Base-by-base conservation (phyloP, 2,329 filamentous ascomycete genomes). In the Taxawa tesnikishii region DNA sequence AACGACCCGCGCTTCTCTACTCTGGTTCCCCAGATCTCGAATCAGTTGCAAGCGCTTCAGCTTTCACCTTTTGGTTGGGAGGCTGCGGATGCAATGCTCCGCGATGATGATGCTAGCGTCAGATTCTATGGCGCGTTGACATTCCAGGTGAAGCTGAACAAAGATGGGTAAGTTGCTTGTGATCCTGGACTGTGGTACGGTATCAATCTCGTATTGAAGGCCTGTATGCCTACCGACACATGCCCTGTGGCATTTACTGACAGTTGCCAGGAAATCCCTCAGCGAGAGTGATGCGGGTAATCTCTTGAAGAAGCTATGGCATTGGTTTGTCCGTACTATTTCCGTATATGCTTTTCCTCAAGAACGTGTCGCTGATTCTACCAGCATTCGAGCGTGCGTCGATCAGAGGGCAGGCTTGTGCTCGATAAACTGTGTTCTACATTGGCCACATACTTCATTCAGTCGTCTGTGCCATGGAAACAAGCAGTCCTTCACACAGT, bases 121-220 rank as follows among this genome's bases (percentile, higher is more conserved):
- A 79, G 81, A 42, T 96, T 96, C 58, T 94, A 93, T 51, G 90
- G 84, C 10, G 88, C 87, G 17, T 67, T 94, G 37, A 96, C 88
- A 0, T 79, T 94, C 43, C 92, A 84, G 31, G 75, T 96, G 46
- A 98, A 96, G 59, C 73, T 96, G 37, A 94, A 96, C 52, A 50
- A 49, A 48, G 46, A 53, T 42, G 52, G 32, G 31, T 50, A 43
- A 50, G 46, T 33, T 12, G 9, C n/a, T 34, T 33, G 25, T 23
- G n/a, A 8, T 23, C 19, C 19, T 23, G n/a, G n/a, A n/a, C n/a
- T n/a, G n/a, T n/a, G n/a, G n/a, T n/a, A n/a, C n/a, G n/a, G n/a
- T n/a, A n/a, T n/a, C n/a, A n/a, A n/a, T n/a, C n/a, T n/a, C n/a
- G n/a, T n/a, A n/a, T n/a, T n/a, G n/a, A n/a, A n/a, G n/a, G n/a